Base-by-base conservation (phyloP, 106 monocot genomes). In the Vanilla planifolia region DNA sequence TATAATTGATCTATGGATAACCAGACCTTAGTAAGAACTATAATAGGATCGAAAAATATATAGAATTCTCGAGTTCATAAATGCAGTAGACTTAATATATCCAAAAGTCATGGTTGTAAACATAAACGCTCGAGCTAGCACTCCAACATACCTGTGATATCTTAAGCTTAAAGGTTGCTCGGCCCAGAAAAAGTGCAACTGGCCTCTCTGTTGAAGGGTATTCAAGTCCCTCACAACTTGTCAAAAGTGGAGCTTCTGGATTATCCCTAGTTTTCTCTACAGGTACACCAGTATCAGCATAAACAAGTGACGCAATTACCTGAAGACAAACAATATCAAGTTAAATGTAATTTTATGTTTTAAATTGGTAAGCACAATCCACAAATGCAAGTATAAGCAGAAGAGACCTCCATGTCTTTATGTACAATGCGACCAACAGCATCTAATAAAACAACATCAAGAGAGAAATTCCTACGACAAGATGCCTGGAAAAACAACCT, bases 281-380 rank as follows among this genome's bases (percentile, higher is more conserved):
- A 67, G 64, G 59, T 20, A 68, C 21, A 56, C 79, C 77, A 78
- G 72, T 81, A 58, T 93, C 89, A 47, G 85, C 79, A 73, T 89
- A 93, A 26, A 93, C 66, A 65, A 93, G 89, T 61, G 89, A 85
- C 65, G 93, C 89, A 66, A 75, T 47, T 51, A 93, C 59, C 93
- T 93, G 73, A 73, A 64, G 23, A 35, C 21, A 44, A 56, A 61
- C 37, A 43, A 50, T 43, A 59, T 66, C 24, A 58, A 33, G 8
- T 24, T 26, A 20, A 66, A 66, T 64, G 26, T 2, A n/a, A 21
- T 21, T 32, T 11, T 64, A 22, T n/a, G 6, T 6, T 13, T 33
- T n/a, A n/a, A n/a, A n/a, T n/a, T n/a, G n/a, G n/a, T n/a, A n/a
- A n/a, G n/a, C n/a, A n/a, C n/a, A n/a, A n/a, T n/a, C n/a, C n/a